Evolutionary conservation across 192 early-diverging fungal genomes (phyloP).

Genomic region (Coemansia sp.): DNA sequence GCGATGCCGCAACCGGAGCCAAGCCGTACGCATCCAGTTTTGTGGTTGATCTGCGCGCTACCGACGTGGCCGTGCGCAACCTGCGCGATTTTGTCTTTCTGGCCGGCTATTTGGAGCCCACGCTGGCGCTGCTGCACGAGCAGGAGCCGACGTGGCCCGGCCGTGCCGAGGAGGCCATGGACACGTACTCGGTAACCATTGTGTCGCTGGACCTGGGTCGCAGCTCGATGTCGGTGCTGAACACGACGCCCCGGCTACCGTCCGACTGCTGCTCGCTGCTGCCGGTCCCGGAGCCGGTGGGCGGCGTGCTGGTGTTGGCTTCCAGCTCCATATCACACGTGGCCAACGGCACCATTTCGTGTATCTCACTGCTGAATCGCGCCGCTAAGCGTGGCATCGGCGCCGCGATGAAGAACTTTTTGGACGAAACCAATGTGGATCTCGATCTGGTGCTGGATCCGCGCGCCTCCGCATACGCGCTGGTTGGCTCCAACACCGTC

Average conservation of each 20-base stretch:
- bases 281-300: slow-evolving; percentile 76
- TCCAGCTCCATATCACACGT: slow-evolving; percentile 81
- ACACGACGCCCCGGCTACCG: slow-evolving; percentile 70
- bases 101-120: slow-evolving; percentile 87
- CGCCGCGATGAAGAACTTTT: slow-evolving; percentile 45
- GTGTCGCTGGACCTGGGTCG: slow-evolving; percentile 81
- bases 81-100: slow-evolving; percentile 90
- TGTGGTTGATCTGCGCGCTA: slow-evolving; percentile 61
- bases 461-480: slow-evolving; percentile 53
- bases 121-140: slow-evolving; percentile 90
- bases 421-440: slow-evolving; percentile 45
- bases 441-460: slow-evolving; percentile 70
- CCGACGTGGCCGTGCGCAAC: slow-evolving; percentile 63
- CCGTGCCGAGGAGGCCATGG: slow-evolving; percentile 52
- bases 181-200: slow-evolving; percentile 72
- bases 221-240: slow-evolving; percentile 77
- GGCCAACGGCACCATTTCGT: slow-evolving; percentile 65
- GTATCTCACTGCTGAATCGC: slow-evolving; percentile 61
- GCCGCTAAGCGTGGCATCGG: slow-evolving; percentile 72
- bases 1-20: slow-evolving; percentile 29
- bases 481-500: slow-evolving; percentile 68
- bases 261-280: slow-evolving; percentile 72
- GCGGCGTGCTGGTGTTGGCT: slow-evolving; percentile 77
- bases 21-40: slow-evolving; percentile 68
- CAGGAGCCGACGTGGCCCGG: slow-evolving; percentile 83